phyloP scores from a whole-genome alignment of 1,139 yeast genomes.

The Geotrichum klebahnii region DNA sequence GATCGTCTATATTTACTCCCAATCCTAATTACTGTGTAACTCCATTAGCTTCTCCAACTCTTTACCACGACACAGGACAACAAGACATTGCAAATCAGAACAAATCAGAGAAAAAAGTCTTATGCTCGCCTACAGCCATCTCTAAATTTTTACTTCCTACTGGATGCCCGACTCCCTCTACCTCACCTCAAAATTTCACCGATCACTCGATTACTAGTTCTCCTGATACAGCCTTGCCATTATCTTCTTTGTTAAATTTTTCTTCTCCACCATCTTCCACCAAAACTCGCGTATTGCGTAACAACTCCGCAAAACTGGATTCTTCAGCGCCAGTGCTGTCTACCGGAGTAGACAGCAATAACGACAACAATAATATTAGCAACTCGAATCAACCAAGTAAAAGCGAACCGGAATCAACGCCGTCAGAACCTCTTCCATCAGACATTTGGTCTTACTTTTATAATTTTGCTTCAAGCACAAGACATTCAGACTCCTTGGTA shows the following conservation, averaged over 20 bases:
- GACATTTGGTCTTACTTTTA: slow-evolving; percentile 27
- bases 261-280: neutral
- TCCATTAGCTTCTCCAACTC: too few species aligned
- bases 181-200: neutral
- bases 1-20: too few species aligned
- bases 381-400: neutral
- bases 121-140: too few species aligned
- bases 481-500: slow-evolving; percentile 34
- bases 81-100: neutral
- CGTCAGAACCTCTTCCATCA: neutral
- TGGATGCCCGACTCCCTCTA: slow-evolving; percentile 5
- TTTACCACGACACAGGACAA: neutral
- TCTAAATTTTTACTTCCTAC: neutral
- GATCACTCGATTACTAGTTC: neutral
- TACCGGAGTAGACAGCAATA: neutral
- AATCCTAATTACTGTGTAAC: too few species aligned
- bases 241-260: neutral
- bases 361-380: neutral
- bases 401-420: neutral
- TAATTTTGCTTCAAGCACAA: slow-evolving; percentile 31
- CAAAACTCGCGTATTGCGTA: neutral
- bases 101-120: too few species aligned
- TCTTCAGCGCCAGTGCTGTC: neutral
- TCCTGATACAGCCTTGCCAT: neutral
- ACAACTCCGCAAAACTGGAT: slow-evolving; percentile 1